phyloP scores from a whole-genome alignment of 495 filamentous ascomycete genomes.

The Sordaria brevicollis region DNA sequence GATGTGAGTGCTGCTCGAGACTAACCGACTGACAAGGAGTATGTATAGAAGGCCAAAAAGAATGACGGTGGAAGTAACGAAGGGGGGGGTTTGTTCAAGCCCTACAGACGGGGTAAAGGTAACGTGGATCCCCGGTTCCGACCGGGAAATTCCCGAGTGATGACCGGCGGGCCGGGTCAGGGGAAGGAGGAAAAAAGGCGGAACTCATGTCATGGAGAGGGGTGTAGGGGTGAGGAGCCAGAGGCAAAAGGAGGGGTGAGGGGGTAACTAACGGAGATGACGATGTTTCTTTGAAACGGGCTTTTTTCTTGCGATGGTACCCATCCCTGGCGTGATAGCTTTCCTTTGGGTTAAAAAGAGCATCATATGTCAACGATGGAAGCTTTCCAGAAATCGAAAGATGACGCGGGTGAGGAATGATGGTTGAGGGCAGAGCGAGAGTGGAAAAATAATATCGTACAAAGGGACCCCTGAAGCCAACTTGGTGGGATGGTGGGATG shows the following conservation, averaged over 20 bases:
- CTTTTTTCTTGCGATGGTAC: too few relatives aligned
- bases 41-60: neutral
- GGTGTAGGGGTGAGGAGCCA: neutral
- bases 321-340: too few relatives aligned
- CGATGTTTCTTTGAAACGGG: neutral
- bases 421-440: neutral
- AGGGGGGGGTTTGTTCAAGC: neutral
- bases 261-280: neutral
- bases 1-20: too few relatives aligned
- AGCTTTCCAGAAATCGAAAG: too few relatives aligned
- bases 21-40: too few relatives aligned
- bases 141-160: neutral
- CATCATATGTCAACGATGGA: too few relatives aligned
- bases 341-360: too few relatives aligned
- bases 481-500: neutral
- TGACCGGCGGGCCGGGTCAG: neutral
- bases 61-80: neutral
- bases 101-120: neutral
- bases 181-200: neutral
- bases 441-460: neutral
- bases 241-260: neutral
- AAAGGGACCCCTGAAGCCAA: neutral
- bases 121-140: neutral
- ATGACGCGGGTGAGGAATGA: neutral
- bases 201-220: neutral